A percentile compares a stretch with the other conserved stretches of the same genome.
phyloP scores from a whole-genome alignment of 148 eudicot species.

The Oxyria digyna region DNA sequence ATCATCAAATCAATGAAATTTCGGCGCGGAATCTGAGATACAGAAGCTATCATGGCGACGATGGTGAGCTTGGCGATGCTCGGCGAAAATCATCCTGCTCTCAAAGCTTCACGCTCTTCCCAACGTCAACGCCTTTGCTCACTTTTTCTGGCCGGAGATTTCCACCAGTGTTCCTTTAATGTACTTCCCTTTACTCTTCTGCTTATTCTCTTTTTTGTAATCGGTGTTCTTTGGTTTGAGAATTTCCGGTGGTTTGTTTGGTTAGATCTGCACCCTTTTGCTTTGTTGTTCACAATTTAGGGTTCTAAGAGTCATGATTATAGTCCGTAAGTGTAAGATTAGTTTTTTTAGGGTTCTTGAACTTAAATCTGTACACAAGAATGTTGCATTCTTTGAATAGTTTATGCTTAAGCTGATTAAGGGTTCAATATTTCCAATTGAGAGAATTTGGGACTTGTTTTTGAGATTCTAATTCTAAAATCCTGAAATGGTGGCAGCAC shows the following conservation, averaged over 20 bases:
- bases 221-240: not conserved
- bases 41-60: constrained; percentile 26
- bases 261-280: not conserved
- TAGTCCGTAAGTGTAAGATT: not conserved
- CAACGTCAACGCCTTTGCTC: too few relatives aligned
- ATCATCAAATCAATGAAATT: not conserved
- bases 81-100: too few relatives aligned
- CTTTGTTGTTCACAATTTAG: too few relatives aligned
- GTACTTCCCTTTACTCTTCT: constrained; percentile 16
- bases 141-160: too few relatives aligned
- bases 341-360: not conserved
- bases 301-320: not conserved
- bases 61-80: too few relatives aligned
- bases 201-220: not conserved
- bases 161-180: too few relatives aligned
- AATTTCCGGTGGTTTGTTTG: not conserved
- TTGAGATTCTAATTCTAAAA: not conserved
- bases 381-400: not conserved
- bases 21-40: not conserved
- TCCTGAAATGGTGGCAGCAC: not conserved
- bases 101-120: too few relatives aligned
- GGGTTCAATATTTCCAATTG: not conserved
- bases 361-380: not conserved
- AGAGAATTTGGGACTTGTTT: not conserved
- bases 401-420: not conserved